These are phyloP conservation scores for Pseudogymnoascus sp. DNA, from an alignment of 2,329 filamentous ascomycete genomes.

Conservation along the genomic window DNA sequence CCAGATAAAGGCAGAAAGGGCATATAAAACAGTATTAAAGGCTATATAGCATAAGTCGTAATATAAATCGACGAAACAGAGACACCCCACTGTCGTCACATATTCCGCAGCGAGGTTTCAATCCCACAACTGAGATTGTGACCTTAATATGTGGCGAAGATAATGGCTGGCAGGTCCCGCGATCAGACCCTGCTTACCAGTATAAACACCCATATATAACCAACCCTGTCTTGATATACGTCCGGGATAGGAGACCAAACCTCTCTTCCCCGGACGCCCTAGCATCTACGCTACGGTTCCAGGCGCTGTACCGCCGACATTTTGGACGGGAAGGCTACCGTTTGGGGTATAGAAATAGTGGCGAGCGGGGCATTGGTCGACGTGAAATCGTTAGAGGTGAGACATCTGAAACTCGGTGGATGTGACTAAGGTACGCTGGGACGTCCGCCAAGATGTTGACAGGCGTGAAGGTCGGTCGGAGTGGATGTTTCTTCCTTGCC, in stretches of 20 bases:
- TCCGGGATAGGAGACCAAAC: background rate
- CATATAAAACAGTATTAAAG: constrained; percentile 7
- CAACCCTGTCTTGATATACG: background rate
- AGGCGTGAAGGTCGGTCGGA: background rate
- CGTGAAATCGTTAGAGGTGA: constrained; percentile 21
- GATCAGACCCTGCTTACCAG: constrained; percentile 8
- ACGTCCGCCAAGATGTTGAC: background rate
- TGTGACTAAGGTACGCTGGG: constrained; percentile 8
- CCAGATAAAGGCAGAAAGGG: constrained; percentile 4
- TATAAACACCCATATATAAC: constrained; percentile 5
- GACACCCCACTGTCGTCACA: constrained; percentile 7
- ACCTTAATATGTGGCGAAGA: constrained; percentile 8
- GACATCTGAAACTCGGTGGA: background rate
- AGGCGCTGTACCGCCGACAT: background rate
- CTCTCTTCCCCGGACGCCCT: constrained; percentile 6
- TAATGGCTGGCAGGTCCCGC: constrained; percentile 1
- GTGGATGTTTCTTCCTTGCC: background rate
- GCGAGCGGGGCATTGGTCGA: background rate
- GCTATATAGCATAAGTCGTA: constrained; percentile 6
- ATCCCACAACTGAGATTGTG: constrained; percentile 3
- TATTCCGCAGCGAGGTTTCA: constrained; percentile 4
- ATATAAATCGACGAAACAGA: constrained; percentile 8
- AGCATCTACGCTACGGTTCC: background rate
- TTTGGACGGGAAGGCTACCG: background rate
- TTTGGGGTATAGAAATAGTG: background rate